Base-by-base conservation (phyloP, 1,284 basidiomycete genomes). In the Malassezia obtusa region DNA sequence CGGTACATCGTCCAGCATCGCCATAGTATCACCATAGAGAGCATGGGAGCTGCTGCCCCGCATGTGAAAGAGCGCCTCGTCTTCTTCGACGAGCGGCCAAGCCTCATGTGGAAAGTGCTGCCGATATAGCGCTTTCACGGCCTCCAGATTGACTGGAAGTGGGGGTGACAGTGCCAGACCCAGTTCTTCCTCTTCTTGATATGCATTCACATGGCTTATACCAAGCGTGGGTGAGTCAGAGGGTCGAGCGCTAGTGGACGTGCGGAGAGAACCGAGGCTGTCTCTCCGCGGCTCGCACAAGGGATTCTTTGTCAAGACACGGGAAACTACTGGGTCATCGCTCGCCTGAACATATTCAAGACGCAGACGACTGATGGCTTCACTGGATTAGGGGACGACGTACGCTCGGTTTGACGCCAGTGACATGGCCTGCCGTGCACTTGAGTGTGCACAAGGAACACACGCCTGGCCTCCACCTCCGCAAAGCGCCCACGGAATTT, bases 251-350 rank as follows among this genome's bases (percentile, higher is more conserved):
- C n/a, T n/a, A n/a, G n/a, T n/a, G n/a, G n/a, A n/a, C n/a, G n/a
- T n/a, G n/a, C n/a, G n/a, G n/a, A n/a, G n/a, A n/a, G n/a, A n/a
- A n/a, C n/a, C n/a, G n/a, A n/a, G n/a, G n/a, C n/a, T n/a, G n/a
- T n/a, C n/a, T n/a, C n/a, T n/a, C n/a, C n/a, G n/a, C n/a, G n/a
- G n/a, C n/a, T n/a, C n/a, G n/a, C n/a, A n/a, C 35, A 19, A 39
- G 21, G 10, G 21, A 39, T 39, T 17, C 25, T 17, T 43, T 31
- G 38, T 38, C 6, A 53, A 9, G 4, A 53, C 40, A 5, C 51
- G 51, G 9, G 38, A 24, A 7, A 53, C 22, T 10, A 45, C 31
- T 2, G 50, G 35, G 25, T 52, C 50, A 45, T 52, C 32, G 31
- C 37, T 21, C n/a, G 17, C 24, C 7, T 17, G 28, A 12, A 46